Evolutionary conservation across 306 rosid genomes (phyloP).

Genomic region (Senna siamea): DNA sequence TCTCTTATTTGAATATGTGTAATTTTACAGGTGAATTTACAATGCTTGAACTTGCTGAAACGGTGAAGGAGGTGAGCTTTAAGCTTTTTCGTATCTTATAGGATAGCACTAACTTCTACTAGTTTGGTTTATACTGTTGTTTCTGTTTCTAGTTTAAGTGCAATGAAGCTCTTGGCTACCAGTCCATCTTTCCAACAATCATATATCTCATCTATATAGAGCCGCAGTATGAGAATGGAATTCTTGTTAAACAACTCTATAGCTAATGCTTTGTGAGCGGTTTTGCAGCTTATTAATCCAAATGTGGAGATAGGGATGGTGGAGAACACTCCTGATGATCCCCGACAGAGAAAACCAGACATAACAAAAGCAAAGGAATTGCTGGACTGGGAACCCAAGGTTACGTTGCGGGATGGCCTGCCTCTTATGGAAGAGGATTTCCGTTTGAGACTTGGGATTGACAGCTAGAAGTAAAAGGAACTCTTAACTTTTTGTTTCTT

Average conservation of each 20-base stretch:
- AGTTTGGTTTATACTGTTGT: background rate
- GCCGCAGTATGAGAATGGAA: conserved; percentile 1
- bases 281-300: conserved; percentile 63
- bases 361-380: conserved; percentile 60
- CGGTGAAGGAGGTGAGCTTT: conserved; percentile 72
- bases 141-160: background rate
- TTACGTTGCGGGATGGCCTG: conserved; percentile 60
- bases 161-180: background rate
- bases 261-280: conserved; percentile 24
- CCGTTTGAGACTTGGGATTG: conserved; percentile 58
- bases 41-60: conserved; percentile 79
- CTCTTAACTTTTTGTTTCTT: conserved; percentile 1
- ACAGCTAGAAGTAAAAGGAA: conserved; percentile 37
- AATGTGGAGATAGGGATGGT: conserved; percentile 55
- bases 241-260: background rate
- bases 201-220: background rate
- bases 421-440: conserved; percentile 78
- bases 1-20: background rate
- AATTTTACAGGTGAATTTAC: conserved; percentile 74
- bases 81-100: conserved; percentile 2
- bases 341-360: conserved; percentile 68
- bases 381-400: conserved; percentile 67
- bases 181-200: background rate
- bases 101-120: background rate
- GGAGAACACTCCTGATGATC: conserved; percentile 78